These are phyloP conservation scores for Cyberlindnera xylosilytica DNA, from an alignment of 805 yeast genomes.

Conservation along the genomic window DNA sequence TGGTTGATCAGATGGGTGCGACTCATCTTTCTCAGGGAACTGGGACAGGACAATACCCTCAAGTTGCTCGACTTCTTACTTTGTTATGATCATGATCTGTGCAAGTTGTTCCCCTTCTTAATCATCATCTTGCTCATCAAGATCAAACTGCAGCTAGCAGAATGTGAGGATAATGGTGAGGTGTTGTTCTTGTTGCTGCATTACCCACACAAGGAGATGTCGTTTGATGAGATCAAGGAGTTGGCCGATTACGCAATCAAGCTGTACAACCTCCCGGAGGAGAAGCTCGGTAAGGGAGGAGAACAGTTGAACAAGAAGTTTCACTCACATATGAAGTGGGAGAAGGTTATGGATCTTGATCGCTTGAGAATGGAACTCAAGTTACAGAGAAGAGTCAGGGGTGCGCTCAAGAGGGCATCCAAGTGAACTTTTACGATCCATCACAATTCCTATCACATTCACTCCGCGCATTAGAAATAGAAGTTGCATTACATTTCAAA, in stretches of 20 bases:
- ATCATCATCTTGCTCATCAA: slow-evolving; percentile 40
- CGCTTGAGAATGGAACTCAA: slow-evolving; percentile 45
- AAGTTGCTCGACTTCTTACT: slow-evolving; percentile 43
- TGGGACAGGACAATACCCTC: slow-evolving; percentile 36
- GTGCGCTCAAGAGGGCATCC: slow-evolving; percentile 15
- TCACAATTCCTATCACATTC: too few relatives aligned
- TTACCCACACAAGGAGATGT: slow-evolving; percentile 35
- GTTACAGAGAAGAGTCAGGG: slow-evolving; percentile 39
- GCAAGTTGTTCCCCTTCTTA: slow-evolving; percentile 37
- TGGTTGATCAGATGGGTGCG: slow-evolving; percentile 52
- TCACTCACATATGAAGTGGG: slow-evolving; percentile 38
- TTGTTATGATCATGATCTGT: slow-evolving; percentile 27
- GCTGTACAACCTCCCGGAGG: slow-evolving; percentile 32
- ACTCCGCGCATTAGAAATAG: too few relatives aligned
- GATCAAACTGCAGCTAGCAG: slow-evolving; percentile 41
- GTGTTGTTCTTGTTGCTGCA: slow-evolving; percentile 42
- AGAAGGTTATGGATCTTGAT: slow-evolving; percentile 40
- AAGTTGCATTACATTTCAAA: not conserved
- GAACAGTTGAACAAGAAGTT: slow-evolving; percentile 37
- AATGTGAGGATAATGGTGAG: slow-evolving; percentile 46
- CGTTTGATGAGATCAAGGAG: slow-evolving; percentile 28
- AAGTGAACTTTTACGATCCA: too few relatives aligned
- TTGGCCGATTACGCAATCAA: slow-evolving; percentile 34
- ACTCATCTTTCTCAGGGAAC: slow-evolving; percentile 42
- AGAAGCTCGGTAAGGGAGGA: slow-evolving; percentile 37